phyloP scores from a whole-genome alignment of 164 flowering plant species.

The Annona squamosa region DNA sequence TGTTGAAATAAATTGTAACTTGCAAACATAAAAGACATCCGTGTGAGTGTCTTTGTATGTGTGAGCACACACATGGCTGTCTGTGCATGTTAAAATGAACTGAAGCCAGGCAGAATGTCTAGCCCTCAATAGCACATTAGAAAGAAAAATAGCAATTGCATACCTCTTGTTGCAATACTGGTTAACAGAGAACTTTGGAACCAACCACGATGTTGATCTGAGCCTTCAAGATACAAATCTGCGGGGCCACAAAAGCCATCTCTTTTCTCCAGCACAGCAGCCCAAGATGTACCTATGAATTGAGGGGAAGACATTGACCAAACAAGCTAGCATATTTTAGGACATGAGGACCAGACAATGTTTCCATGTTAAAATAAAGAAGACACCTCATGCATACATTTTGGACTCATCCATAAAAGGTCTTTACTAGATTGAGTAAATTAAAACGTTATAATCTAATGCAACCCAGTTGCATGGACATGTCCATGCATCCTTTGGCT shows the following conservation, averaged over 20 bases:
- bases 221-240: constrained; percentile 92
- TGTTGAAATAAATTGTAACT: not conserved
- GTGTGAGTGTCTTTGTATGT: not conserved
- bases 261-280: constrained; percentile 83
- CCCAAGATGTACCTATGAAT: constrained; percentile 87
- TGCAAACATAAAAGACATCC: not conserved
- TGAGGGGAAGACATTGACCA: constrained; percentile 2
- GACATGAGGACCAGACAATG: not conserved
- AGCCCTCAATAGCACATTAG: not conserved
- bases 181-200: constrained; percentile 96
- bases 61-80: not conserved
- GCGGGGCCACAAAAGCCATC: constrained; percentile 67
- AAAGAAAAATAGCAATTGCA: not conserved
- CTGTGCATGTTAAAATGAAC: not conserved
- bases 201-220: constrained; percentile 99
- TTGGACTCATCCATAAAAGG: not conserved
- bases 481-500: no score
- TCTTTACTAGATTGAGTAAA: not conserved
- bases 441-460: no score
- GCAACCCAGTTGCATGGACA: no score
- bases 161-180: constrained; percentile 80
- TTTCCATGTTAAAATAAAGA: not conserved
- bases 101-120: not conserved
- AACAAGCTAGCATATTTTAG: not conserved
- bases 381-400: not conserved